A percentile compares a stretch with the other conserved stretches of the same genome.
phyloP scores from a whole-genome alignment of 1,139 yeast species.

The Saccharomyces hybrid region DNA sequence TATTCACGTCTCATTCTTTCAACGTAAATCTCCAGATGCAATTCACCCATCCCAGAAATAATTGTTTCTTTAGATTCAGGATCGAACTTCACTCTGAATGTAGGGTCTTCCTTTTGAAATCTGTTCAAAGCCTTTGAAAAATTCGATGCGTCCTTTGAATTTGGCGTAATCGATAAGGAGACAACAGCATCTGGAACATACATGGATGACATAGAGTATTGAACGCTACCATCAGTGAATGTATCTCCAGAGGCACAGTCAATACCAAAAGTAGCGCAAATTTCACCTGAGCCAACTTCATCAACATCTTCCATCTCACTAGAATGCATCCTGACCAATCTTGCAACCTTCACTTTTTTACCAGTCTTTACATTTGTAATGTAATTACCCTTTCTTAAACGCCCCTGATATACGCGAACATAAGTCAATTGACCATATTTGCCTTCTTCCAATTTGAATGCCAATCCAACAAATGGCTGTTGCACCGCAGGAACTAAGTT shows the following conservation, averaged over 20 bases:
- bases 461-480: slow-evolving; percentile 89
- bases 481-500: slow-evolving; percentile 65
- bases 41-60: slow-evolving; percentile 97
- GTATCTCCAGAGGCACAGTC: slow-evolving; percentile 99
- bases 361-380: slow-evolving; percentile 88
- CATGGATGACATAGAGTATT: slow-evolving; percentile 94
- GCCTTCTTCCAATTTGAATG: slow-evolving; percentile 97
- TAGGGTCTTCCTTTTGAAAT: slow-evolving; percentile 98
- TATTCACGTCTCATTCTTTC: slow-evolving; percentile 98
- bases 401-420: slow-evolving; percentile 95
- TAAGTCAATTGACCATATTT: slow-evolving; percentile 95
- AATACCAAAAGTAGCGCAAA: slow-evolving; percentile 97
- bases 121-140: slow-evolving; percentile 95
- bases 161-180: slow-evolving; percentile 83
- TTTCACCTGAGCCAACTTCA: slow-evolving; percentile 96
- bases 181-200: slow-evolving; percentile 98
- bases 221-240: slow-evolving; percentile 72
- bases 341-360: slow-evolving; percentile 87
- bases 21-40: slow-evolving; percentile 92
- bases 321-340: slow-evolving; percentile 97
- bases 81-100: slow-evolving; percentile 89
- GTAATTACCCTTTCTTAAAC: slow-evolving; percentile 80
- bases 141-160: slow-evolving; percentile 75
- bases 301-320: slow-evolving; percentile 97
- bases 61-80: slow-evolving; percentile 90